phyloP scores from a whole-genome alignment of 495 filamentous ascomycete genomes.

The Parachaetomium inaequale region DNA sequence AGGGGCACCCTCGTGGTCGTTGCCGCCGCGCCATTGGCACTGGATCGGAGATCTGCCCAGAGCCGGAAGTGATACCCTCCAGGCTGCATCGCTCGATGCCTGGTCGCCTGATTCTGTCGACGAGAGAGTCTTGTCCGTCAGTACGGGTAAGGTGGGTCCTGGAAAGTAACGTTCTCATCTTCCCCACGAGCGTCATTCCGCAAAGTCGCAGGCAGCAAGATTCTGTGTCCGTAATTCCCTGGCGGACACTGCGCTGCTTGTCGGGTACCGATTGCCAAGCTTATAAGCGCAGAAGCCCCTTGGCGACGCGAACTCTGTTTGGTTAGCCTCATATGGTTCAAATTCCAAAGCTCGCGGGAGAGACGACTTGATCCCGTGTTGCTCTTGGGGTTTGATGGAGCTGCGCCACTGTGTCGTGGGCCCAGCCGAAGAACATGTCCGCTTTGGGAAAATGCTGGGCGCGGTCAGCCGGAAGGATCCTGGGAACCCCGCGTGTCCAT shows the following conservation, averaged over 20 bases:
- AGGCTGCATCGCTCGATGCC: not conserved
- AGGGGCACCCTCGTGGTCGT: not conserved
- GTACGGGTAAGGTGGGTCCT: not conserved
- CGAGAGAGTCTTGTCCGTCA: not conserved
- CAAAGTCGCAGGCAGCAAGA: not conserved
- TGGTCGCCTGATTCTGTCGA: not conserved
- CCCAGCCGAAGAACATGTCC: not conserved
- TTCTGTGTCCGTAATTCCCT: too few relatives aligned
- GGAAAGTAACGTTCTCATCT: not conserved
- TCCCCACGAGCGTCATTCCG: not conserved
- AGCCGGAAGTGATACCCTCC: not conserved
- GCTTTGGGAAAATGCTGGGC: not conserved
- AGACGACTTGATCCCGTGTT: too few relatives aligned
- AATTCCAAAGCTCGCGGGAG: too few relatives aligned
- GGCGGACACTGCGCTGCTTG: too few relatives aligned
- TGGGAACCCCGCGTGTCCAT: not conserved
- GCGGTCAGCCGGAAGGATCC: not conserved
- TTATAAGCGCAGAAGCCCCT: not conserved
- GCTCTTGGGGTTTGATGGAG: too few relatives aligned
- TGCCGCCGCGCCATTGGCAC: not conserved
- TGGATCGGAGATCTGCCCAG: not conserved
- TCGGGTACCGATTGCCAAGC: not conserved
- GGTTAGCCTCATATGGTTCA: too few relatives aligned
- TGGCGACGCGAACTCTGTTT: not conserved
- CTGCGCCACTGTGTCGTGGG: too few relatives aligned